These are phyloP conservation scores for Fusarium neocosmosporiellum DNA, from an alignment of 2,329 filamentous ascomycete species.

Conservation along the genomic window DNA sequence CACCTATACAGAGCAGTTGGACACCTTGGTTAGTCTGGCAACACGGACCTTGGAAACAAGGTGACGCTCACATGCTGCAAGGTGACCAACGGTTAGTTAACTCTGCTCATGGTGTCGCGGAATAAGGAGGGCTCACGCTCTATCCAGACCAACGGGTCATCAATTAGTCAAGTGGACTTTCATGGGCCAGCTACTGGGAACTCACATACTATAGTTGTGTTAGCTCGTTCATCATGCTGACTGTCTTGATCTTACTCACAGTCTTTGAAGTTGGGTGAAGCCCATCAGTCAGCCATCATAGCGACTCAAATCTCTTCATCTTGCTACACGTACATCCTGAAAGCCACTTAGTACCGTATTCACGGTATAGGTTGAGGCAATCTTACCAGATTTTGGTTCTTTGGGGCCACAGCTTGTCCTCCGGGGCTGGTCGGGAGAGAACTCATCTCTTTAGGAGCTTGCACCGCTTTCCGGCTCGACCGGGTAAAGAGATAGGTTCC, in stretches of 20 bases:
- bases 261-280: not conserved
- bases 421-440: not conserved
- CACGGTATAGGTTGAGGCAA: no score
- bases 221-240: not conserved
- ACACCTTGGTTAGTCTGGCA: not conserved
- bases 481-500: slow-evolving; percentile 16
- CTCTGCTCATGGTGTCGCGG: not conserved
- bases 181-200: not conserved
- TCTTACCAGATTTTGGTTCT: slow-evolving; percentile 13
- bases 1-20: not conserved
- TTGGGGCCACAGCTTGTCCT: not conserved
- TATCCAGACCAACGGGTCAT: not conserved
- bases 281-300: slow-evolving; percentile 3
- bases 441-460: not conserved
- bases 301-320: not conserved
- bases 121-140: not conserved
- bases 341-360: not conserved
- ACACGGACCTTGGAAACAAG: no score
- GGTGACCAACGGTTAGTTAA: not conserved
- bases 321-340: slow-evolving; percentile 2
- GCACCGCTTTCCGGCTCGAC: not conserved
- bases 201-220: slow-evolving; percentile 4
- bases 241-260: not conserved
- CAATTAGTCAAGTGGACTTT: not conserved
- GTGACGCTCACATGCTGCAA: slow-evolving; percentile 4